phyloP scores from a whole-genome alignment of 495 filamentous ascomycete genomes.

The Sordaria brevicollis region DNA sequence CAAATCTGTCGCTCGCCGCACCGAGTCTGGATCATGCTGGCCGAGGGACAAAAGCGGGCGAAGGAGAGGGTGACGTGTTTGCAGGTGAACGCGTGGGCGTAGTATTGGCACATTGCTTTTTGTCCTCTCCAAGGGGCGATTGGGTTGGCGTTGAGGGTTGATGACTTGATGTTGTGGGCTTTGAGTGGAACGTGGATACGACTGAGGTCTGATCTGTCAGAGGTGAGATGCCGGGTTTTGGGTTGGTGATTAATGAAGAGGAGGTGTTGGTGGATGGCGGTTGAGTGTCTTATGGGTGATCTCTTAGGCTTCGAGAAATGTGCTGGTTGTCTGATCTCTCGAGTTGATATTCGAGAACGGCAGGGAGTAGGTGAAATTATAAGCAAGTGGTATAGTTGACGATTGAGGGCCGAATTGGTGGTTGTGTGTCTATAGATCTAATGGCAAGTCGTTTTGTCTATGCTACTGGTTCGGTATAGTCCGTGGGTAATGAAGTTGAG shows the following conservation, averaged over 20 bases:
- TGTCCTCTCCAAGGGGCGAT: not conserved
- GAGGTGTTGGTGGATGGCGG: not conserved
- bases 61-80: slow-evolving; percentile 17
- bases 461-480: not conserved
- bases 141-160: not conserved
- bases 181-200: not conserved
- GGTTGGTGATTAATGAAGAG: too few relatives aligned
- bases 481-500: not conserved
- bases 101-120: slow-evolving; percentile 24
- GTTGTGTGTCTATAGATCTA: not conserved
- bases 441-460: not conserved
- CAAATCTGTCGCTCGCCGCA: slow-evolving; percentile 20
- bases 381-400: not conserved
- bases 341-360: not conserved
- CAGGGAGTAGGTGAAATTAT: not conserved
- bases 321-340: not conserved
- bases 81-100: slow-evolving; percentile 21
- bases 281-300: too few relatives aligned
- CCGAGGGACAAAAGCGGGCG: slow-evolving; percentile 17
- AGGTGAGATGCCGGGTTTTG: not conserved
- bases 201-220: not conserved
- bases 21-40: slow-evolving; percentile 19
- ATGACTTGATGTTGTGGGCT: not conserved
- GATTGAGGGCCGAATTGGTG: not conserved
- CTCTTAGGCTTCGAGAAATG: not conserved